These are phyloP conservation scores for Nadsonia fulvescens DNA, from an alignment of 805 yeast species.

Conservation along the genomic window DNA sequence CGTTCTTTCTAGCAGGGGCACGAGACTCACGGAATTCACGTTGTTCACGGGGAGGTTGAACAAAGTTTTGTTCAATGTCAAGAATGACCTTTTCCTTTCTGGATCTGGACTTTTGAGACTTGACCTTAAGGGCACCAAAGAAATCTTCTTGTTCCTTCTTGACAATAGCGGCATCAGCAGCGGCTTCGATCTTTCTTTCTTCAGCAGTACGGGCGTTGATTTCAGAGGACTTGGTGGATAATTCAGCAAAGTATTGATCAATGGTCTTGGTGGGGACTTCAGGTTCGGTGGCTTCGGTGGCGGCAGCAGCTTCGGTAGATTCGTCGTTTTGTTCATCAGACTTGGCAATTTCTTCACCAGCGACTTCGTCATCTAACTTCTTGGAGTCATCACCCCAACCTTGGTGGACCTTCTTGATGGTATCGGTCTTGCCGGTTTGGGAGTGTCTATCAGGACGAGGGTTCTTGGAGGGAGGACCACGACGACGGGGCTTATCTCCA, in stretches of 20 bases:
- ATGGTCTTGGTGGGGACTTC: slow-evolving; percentile 45
- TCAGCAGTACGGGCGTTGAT: slow-evolving; percentile 42
- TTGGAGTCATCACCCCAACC: slow-evolving; percentile 76
- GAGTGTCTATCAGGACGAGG: slow-evolving; percentile 58
- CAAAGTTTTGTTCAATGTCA: slow-evolving; percentile 53
- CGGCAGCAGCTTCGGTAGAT: slow-evolving; percentile 23
- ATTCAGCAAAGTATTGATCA: slow-evolving; percentile 70
- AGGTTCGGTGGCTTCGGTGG: slow-evolving; percentile 29
- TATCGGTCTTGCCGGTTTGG: slow-evolving; percentile 67
- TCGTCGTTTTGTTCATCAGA: slow-evolving; percentile 21
- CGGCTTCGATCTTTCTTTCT: slow-evolving; percentile 26
- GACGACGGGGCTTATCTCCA: slow-evolving; percentile 32
- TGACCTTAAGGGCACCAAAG: slow-evolving; percentile 41
- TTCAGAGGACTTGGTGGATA: slow-evolving; percentile 14
- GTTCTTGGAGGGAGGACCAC: slow-evolving; percentile 31
- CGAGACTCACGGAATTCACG: slow-evolving; percentile 12
- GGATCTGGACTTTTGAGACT: slow-evolving; percentile 54
- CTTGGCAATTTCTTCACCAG: slow-evolving; percentile 25
- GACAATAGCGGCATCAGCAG: slow-evolving; percentile 44
- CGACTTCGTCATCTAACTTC: slow-evolving; percentile 47
- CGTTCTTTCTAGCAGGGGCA: no score
- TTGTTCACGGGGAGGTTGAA: slow-evolving; percentile 21
- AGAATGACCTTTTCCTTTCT: slow-evolving; percentile 66
- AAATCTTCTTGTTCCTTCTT: slow-evolving; percentile 41
- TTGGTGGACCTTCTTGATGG: slow-evolving; percentile 65